Evolutionary conservation across 1,284 basidiomycete species (phyloP).

Genomic region (Cryptococcus floricola): DNA sequence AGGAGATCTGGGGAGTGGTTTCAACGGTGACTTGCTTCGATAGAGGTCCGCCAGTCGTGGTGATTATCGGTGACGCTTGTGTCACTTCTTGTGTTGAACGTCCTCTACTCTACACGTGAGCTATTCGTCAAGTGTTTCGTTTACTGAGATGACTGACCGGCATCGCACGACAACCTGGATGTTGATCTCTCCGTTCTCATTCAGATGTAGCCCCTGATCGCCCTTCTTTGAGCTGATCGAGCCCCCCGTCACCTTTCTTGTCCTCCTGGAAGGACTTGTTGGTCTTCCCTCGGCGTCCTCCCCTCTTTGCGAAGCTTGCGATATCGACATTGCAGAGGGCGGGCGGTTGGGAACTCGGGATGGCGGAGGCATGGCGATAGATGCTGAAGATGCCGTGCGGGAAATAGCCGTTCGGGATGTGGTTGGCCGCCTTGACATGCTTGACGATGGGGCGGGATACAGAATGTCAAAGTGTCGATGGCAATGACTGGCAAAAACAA

Average conservation of each 20-base stretch:
- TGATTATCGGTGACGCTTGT: slow-evolving; percentile 76
- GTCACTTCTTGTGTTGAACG: slow-evolving; percentile 62
- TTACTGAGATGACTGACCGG: slow-evolving; percentile 52
- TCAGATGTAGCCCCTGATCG: slow-evolving; percentile 8
- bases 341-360: slow-evolving; percentile 20
- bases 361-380: slow-evolving; percentile 35
- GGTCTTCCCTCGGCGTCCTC: slow-evolving; percentile 12
- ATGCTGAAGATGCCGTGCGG: slow-evolving; percentile 24
- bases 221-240: slow-evolving; percentile 8
- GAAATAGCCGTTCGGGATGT: slow-evolving; percentile 9
- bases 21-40: slow-evolving; percentile 74
- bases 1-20: slow-evolving; percentile 50
- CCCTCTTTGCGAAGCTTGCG: slow-evolving; percentile 9
- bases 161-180: slow-evolving; percentile 91
- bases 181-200: slow-evolving; percentile 52
- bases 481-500: neutral
- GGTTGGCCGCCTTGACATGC: slow-evolving; percentile 33
- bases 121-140: neutral
- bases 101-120: slow-evolving; percentile 57
- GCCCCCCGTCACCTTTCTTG: slow-evolving; percentile 7
- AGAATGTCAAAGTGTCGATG: neutral
- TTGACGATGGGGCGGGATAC: slow-evolving; percentile 1
- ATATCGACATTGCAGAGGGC: slow-evolving; percentile 23
- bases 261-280: slow-evolving; percentile 19
- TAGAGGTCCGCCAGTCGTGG: slow-evolving; percentile 67